Evolutionary conservation across 768 basidiomycete genomes (phyloP), one percentile per base, ranked within the genome.

Genomic region (Lentinula sp.): DNA sequence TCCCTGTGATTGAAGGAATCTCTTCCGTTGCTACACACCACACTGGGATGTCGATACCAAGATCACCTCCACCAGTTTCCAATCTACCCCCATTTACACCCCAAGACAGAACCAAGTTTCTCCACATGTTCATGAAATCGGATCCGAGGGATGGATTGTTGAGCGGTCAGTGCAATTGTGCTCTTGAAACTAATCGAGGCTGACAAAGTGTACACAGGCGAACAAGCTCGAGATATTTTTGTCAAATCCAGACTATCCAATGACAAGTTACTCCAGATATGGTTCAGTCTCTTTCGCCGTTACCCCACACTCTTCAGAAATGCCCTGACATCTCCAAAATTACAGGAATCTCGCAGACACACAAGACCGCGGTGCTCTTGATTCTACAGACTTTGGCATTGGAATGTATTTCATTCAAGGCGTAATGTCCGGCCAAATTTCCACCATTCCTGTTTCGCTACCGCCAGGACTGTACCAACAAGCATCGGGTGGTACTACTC

Each of bases 331-430:
- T 39, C 31, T 52, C 46, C 35, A 13, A 60, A 21, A 63, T 58
- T 61, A 3, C 66, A 97, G 95, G 95, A 88, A 82, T 64, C 82
- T 99, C 42, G 90, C 95, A n/a, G 97, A 99, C 72, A 95, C 95
- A 3, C 91, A 95, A 73, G 84, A 90, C 65, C 84, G 97, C 63
- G 96, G 97, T 56, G 77, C 81, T 11, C 86, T 99, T 62, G 97
- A 99, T 71, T 76, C 85, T 15, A 80, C 88, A 49, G 97, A 99
- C 74, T 99, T 99, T 70, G 88, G 90, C 62, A 85, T 99, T 68
- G 97, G 89, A 43, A 95, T 97, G 95, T 93, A 93, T 73, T 84
- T 98, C 70, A 95, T 98, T 65, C 95, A 98, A 73, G 88, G 84
- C n/a, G 76, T 83, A 42, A 97, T 98, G 95, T 85, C 88, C 57